Conservation (phyloP, 1,139 yeast genomes). For the Taphrina betulina region DNA sequence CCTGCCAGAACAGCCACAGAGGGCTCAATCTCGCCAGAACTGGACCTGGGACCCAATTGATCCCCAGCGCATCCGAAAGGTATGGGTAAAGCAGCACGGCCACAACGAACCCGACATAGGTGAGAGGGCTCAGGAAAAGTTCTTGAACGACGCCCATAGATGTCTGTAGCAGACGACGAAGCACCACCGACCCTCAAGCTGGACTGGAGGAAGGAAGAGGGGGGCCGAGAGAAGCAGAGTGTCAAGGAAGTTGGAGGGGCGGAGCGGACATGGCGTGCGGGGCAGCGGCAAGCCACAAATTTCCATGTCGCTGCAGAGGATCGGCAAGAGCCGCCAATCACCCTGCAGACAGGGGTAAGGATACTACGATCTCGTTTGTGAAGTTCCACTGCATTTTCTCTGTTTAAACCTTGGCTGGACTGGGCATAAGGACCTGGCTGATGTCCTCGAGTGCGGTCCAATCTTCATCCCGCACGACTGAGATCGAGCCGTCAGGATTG, state of each 20-base stretch:
- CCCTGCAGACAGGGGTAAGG: too few species aligned
- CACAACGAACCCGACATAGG: background rate
- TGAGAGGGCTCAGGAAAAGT: constrained; percentile 6
- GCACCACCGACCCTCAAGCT: too few species aligned
- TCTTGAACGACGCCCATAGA: constrained; percentile 9
- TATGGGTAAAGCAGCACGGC: constrained; percentile 1
- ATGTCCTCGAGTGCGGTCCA: constrained; percentile 41
- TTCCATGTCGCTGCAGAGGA: too few species aligned
- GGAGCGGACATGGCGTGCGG: too few species aligned
- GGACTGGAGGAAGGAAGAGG: too few species aligned
- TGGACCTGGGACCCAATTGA: constrained; percentile 49
- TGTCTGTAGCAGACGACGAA: constrained; percentile 37
- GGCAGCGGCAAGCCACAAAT: too few species aligned
- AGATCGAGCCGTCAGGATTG: constrained; percentile 42
- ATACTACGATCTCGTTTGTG: too few species aligned
- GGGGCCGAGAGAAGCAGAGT: too few species aligned
- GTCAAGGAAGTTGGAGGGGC: too few species aligned
- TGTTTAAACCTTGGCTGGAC: too few species aligned
- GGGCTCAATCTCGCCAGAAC: constrained; percentile 42
- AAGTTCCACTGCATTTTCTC: too few species aligned
- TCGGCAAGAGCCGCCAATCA: too few species aligned
- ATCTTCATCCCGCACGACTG: constrained; percentile 41
- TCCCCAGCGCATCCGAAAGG: constrained; percentile 5
- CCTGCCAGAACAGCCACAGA: constrained; percentile 29
- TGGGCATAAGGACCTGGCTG: constrained; percentile 18